These are phyloP conservation scores for Cylindrotheca fusiformis DNA, from an alignment of 108 stramenopile genomes.

Conservation along the genomic window DNA sequence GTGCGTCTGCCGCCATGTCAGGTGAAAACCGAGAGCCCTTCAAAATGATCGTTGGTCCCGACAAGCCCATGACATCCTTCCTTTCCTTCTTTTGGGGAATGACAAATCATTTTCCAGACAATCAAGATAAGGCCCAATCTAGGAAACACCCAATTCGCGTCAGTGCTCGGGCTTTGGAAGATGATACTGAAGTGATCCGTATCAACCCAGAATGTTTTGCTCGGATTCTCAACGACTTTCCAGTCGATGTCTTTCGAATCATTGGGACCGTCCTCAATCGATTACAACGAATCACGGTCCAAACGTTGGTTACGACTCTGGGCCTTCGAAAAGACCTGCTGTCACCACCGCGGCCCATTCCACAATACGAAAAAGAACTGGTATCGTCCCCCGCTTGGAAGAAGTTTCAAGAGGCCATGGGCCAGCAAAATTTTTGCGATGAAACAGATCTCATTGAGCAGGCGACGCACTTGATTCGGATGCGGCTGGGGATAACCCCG, in stretches of 20 bases:
- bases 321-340: slow-evolving; percentile 39
- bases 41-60: slow-evolving; percentile 30
- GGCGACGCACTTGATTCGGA: not conserved
- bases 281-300: slow-evolving; percentile 48
- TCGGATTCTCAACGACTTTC: slow-evolving; percentile 31
- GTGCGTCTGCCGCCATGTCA: not conserved
- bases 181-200: slow-evolving; percentile 33
- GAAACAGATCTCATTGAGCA: not conserved
- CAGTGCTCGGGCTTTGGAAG: slow-evolving; percentile 3
- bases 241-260: slow-evolving; percentile 39
- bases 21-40: not conserved
- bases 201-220: slow-evolving; percentile 38
- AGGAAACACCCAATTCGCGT: not conserved
- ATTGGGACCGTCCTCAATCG: slow-evolving; percentile 41
- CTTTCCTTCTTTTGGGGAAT: slow-evolving; percentile 37
- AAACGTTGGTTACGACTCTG: slow-evolving; percentile 38
- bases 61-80: slow-evolving; percentile 43
- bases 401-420: not conserved
- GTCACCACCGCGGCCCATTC: slow-evolving; percentile 4
- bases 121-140: slow-evolving; percentile 5
- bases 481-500: not conserved
- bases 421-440: not conserved
- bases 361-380: not conserved
- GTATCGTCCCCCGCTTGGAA: not conserved
- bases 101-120: slow-evolving; percentile 14